These are phyloP conservation scores for Cutaneotrichosporon spelunceum DNA, from an alignment of 1,284 basidiomycete genomes.

Conservation along the genomic window DNA sequence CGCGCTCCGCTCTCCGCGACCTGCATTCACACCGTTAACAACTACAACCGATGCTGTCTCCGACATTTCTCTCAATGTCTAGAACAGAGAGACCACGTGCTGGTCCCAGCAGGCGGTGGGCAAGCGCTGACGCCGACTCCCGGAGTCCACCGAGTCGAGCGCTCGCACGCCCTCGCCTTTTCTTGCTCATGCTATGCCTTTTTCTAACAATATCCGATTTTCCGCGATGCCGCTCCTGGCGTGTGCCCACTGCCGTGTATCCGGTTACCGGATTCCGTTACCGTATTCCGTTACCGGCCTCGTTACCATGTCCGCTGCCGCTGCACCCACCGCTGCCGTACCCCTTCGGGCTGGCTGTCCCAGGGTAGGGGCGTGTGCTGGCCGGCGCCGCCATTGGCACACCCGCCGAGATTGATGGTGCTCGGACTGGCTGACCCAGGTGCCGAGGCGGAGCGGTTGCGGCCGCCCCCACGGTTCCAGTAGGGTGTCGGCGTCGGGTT, in stretches of 20 bases:
- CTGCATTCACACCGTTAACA: conserved; percentile 1
- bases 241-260: not conserved
- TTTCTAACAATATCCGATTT: not conserved
- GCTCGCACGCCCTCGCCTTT: not conserved
- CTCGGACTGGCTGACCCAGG: not conserved
- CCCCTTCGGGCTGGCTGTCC: not conserved
- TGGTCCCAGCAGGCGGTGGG: not conserved
- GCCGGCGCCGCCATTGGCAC: not conserved
- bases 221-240: not conserved
- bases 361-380: not conserved
- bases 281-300: not conserved
- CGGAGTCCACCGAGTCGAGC: no score
- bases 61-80: not conserved
- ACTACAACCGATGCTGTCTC: not conserved
- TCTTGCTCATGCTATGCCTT: not conserved
- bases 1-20: not conserved
- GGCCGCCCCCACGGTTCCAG: not conserved
- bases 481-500: not conserved
- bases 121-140: not conserved
- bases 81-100: not conserved
- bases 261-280: no score
- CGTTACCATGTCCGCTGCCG: not conserved
- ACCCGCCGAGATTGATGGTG: not conserved
- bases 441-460: not conserved
- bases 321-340: no score